Percentiles rank a stretch among this genome's conserved stretches.
These are phyloP conservation scores for Colletotrichum tabaci DNA, from an alignment of 2,329 filamentous ascomycete species.

Conservation along the genomic window DNA sequence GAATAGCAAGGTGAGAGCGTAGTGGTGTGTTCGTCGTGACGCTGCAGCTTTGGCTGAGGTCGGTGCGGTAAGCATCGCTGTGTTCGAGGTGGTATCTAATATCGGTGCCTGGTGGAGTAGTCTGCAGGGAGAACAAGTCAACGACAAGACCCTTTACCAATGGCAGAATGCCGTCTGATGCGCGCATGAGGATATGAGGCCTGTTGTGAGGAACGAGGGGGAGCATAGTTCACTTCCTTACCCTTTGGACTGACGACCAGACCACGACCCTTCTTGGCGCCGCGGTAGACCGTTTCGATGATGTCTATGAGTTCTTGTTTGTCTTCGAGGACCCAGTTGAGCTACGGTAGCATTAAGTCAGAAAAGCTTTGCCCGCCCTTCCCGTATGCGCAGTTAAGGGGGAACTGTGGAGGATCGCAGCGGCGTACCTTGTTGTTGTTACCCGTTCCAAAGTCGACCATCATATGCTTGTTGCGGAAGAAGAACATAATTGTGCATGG, in stretches of 20 bases:
- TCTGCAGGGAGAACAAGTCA: constrained; percentile 8
- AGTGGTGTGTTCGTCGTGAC: neutral
- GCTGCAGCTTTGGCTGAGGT: neutral
- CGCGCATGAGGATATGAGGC: neutral
- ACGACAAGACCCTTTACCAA: neutral
- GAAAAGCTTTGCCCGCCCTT: neutral
- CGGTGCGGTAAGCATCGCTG: constrained; percentile 10
- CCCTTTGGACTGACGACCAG: constrained; percentile 95
- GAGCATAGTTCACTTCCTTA: neutral
- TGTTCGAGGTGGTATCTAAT: constrained; percentile 45
- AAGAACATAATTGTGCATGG: constrained; percentile 97
- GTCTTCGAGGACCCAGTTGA: constrained; percentile 88
- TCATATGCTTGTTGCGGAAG: constrained; percentile 99
- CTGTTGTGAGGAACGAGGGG: neutral
- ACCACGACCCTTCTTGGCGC: constrained; percentile 98
- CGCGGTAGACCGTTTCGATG: constrained; percentile 96
- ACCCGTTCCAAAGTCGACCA: constrained; percentile 97
- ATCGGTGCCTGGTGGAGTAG: constrained; percentile 57
- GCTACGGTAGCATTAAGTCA: neutral
- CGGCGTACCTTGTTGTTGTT: constrained; percentile 97
- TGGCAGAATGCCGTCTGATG: neutral
- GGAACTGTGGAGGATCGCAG: constrained; percentile 72
- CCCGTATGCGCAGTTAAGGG: neutral
- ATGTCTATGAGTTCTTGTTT: constrained; percentile 99
- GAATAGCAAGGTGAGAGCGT: neutral